Conservation (phyloP, 2,329 filamentous ascomycete species). For the Plenodomus tracheiphilus region DNA sequence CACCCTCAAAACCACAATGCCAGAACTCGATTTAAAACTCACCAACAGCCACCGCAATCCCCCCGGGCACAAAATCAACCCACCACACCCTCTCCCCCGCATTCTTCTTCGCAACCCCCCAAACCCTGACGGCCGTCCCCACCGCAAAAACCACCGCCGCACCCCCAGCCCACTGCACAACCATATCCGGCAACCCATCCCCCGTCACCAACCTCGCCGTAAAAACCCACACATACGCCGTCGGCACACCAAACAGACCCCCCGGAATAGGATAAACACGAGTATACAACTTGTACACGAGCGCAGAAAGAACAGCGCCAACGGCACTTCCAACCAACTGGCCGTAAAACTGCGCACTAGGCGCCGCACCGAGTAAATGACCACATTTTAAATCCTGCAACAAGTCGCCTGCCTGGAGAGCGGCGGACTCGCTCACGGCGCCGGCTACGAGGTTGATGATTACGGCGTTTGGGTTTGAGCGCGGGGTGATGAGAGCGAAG, state of each 20-base stretch:
- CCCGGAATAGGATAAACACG: slow-evolving; percentile 87
- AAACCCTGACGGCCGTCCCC: slow-evolving; percentile 69
- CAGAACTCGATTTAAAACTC: too few relatives aligned
- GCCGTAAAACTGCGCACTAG: slow-evolving; percentile 94
- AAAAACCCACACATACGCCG: slow-evolving; percentile 96
- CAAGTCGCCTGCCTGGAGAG: slow-evolving; percentile 91
- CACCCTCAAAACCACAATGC: neutral
- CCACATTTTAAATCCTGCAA: slow-evolving; percentile 98
- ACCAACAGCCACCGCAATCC: slow-evolving; percentile 94
- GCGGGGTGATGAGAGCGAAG: slow-evolving; percentile 86
- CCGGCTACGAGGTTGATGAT: slow-evolving; percentile 94
- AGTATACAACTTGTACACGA: slow-evolving; percentile 88
- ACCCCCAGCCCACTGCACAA: slow-evolving; percentile 74
- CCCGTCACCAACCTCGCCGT: slow-evolving; percentile 92
- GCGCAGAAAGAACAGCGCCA: slow-evolving; percentile 82
- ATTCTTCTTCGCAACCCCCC: slow-evolving; percentile 35
- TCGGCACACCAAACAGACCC: slow-evolving; percentile 89
- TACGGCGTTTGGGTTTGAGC: slow-evolving; percentile 70
- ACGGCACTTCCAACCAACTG: slow-evolving; percentile 88
- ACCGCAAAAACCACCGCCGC: slow-evolving; percentile 74
- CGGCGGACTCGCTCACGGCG: slow-evolving; percentile 81
- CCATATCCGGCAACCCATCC: slow-evolving; percentile 81
- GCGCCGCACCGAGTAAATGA: slow-evolving; percentile 86
- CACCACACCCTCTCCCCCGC: slow-evolving; percentile 55
- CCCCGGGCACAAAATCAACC: slow-evolving; percentile 81